phyloP scores from a whole-genome alignment of 2,329 filamentous ascomycete species.

The Scortechinia acanthostroma region DNA sequence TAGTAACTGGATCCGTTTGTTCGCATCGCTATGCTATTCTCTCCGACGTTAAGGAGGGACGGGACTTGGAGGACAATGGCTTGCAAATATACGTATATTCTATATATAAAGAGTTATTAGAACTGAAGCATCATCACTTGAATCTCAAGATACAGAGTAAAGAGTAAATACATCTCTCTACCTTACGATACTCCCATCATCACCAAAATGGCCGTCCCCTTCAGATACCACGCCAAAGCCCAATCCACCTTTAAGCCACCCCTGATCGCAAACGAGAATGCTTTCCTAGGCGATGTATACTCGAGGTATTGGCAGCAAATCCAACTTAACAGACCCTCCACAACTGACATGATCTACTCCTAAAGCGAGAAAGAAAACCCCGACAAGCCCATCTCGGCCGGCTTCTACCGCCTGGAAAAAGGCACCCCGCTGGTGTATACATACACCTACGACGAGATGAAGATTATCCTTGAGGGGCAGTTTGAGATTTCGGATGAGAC shows the following conservation, averaged over 20 bases:
- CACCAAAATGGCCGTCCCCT: constrained; percentile 24
- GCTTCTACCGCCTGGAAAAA: constrained; percentile 63
- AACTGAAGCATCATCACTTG: too few species aligned
- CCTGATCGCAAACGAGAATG: constrained; percentile 62
- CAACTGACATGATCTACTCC: too few species aligned
- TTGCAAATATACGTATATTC: too few species aligned
- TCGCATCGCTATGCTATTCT: too few species aligned
- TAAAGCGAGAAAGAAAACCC: constrained; percentile 41
- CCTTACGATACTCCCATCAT: too few species aligned
- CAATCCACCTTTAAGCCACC: constrained; percentile 55
- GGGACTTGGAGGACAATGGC: too few species aligned
- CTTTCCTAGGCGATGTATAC: constrained; percentile 56
- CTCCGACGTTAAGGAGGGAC: too few species aligned
- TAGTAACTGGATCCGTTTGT: too few species aligned
- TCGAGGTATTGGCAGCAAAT: constrained; percentile 41
- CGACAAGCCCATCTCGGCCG: constrained; percentile 51
- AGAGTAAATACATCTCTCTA: too few species aligned
- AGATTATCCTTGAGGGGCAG: constrained; percentile 64
- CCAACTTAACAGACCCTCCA: neutral
- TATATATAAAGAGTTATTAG: too few species aligned
- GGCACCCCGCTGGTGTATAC: constrained; percentile 62
- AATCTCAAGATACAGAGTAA: too few species aligned
- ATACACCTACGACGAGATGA: constrained; percentile 69
- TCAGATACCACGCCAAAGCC: constrained; percentile 47
- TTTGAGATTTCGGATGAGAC: constrained; percentile 59